Percentiles rank a stretch among this genome's conserved stretches.
Conservation (phyloP, 148 eudicot species). For the Dianthus caryophyllus region DNA sequence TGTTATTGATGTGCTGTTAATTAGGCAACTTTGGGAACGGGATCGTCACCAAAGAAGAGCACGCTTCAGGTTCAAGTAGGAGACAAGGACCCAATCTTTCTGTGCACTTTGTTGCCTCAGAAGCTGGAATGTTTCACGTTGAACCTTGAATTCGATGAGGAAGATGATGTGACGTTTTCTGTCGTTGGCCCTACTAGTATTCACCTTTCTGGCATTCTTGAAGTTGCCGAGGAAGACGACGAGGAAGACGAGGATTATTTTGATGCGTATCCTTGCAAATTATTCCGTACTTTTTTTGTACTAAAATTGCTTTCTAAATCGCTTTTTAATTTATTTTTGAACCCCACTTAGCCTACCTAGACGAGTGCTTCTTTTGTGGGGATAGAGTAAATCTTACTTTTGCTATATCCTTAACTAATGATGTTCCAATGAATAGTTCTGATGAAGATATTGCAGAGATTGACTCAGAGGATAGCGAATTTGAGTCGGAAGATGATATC, state of each 20-base stretch:
- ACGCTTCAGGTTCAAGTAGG: slow-evolving; percentile 73
- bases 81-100: slow-evolving; percentile 51
- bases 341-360: not conserved
- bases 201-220: slow-evolving; percentile 75
- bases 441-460: slow-evolving; percentile 43
- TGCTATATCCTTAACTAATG: slow-evolving; percentile 46
- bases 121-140: slow-evolving; percentile 58
- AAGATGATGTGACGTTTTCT: slow-evolving; percentile 68
- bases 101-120: slow-evolving; percentile 79
- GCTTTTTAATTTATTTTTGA: not conserved
- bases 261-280: slow-evolving; percentile 66
- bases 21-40: slow-evolving; percentile 76
- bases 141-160: slow-evolving; percentile 82
- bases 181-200: slow-evolving; percentile 75
- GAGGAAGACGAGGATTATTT: slow-evolving; percentile 24
- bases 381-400: not conserved
- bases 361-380: not conserved
- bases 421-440: slow-evolving; percentile 44
- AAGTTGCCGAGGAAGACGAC: slow-evolving; percentile 24
- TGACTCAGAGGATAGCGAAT: slow-evolving; percentile 39
- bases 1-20: not conserved
- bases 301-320: slow-evolving; percentile 1
- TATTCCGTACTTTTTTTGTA: slow-evolving; percentile 12
- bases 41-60: slow-evolving; percentile 59
- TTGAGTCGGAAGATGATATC: slow-evolving; percentile 45